phyloP scores from a whole-genome alignment of 2,329 filamentous ascomycete genomes.

The Epichloe sylvatica region DNA sequence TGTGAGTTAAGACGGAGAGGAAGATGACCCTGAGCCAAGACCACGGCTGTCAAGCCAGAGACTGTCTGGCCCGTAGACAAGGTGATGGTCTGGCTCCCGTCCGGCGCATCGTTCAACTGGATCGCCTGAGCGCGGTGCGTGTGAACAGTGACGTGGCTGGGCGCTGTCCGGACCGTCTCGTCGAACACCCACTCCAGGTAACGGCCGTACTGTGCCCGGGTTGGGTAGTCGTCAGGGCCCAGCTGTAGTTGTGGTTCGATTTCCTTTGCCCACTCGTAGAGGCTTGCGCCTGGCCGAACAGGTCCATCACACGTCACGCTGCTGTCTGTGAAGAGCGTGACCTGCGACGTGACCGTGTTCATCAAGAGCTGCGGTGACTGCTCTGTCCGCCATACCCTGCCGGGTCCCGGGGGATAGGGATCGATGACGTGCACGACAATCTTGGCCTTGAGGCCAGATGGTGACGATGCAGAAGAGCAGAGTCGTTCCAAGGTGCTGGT shows the following conservation, averaged over 20 bases:
- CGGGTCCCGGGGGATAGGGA: constrained; percentile 1
- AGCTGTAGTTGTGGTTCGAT: background rate
- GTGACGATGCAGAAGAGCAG: constrained; percentile 1
- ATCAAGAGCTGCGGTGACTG: constrained; percentile 5
- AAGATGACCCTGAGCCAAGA: constrained; percentile 4
- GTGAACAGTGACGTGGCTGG: background rate
- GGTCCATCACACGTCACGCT: constrained; percentile 4
- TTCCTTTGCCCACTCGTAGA: constrained; percentile 4
- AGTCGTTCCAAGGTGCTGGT: constrained; percentile 4
- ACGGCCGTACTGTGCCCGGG: constrained; percentile 2
- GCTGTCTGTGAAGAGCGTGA: constrained; percentile 4
- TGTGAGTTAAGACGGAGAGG: background rate
- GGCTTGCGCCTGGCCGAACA: constrained; percentile 2
- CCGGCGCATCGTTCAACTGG: background rate
- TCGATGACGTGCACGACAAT: constrained; percentile 3
- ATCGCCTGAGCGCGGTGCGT: background rate
- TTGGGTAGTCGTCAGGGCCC: constrained; percentile 4
- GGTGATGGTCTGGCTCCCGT: constrained; percentile 1
- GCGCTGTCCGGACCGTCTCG: constrained; percentile 2
- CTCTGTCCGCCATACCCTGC: constrained; percentile 4
- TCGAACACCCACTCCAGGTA: constrained; percentile 4
- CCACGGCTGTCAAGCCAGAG: background rate
- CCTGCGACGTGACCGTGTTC: constrained; percentile 5
- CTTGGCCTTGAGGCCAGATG: background rate
- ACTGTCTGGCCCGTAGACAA: constrained; percentile 1